A percentile compares a stretch with the other conserved stretches of the same genome.
These are phyloP conservation scores for Aspergillus alliaceus DNA, from an alignment of 2,329 filamentous ascomycete genomes.

Conservation along the genomic window DNA sequence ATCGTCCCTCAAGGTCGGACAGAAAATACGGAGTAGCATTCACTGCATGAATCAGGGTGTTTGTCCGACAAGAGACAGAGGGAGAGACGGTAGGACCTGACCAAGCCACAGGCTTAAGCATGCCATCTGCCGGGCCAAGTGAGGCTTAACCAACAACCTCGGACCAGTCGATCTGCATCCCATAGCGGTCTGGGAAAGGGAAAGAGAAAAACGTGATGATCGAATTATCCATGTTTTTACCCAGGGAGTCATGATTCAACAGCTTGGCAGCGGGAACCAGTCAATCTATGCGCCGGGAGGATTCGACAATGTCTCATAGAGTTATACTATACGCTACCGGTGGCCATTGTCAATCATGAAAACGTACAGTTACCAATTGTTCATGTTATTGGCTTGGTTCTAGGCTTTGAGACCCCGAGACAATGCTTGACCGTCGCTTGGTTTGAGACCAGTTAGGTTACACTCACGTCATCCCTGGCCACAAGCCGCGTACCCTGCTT, in stretches of 20 bases:
- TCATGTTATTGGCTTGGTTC: not conserved
- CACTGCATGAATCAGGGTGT: not conserved
- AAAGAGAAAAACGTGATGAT: not conserved
- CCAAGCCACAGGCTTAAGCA: conserved; percentile 1
- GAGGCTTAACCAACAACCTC: not conserved
- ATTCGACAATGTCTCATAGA: not conserved
- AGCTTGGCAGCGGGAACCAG: not conserved
- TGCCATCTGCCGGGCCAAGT: not conserved
- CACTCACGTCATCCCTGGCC: conserved; percentile 1
- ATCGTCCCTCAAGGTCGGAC: no score
- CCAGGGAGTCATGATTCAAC: not conserved
- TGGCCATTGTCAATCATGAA: not conserved
- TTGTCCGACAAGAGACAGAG: no score
- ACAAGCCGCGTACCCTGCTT: not conserved
- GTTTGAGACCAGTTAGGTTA: not conserved
- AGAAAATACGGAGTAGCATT: not conserved
- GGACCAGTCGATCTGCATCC: not conserved
- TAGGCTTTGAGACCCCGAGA: not conserved
- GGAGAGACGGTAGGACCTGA: not conserved
- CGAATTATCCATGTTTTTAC: not conserved
- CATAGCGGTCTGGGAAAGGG: not conserved
- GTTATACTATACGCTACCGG: not conserved
- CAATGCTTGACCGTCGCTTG: not conserved
- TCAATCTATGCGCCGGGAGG: no score
- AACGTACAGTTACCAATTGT: not conserved